Conservation (phyloP, 768 basidiomycete genomes). For the Naganishia kalamii region DNA sequence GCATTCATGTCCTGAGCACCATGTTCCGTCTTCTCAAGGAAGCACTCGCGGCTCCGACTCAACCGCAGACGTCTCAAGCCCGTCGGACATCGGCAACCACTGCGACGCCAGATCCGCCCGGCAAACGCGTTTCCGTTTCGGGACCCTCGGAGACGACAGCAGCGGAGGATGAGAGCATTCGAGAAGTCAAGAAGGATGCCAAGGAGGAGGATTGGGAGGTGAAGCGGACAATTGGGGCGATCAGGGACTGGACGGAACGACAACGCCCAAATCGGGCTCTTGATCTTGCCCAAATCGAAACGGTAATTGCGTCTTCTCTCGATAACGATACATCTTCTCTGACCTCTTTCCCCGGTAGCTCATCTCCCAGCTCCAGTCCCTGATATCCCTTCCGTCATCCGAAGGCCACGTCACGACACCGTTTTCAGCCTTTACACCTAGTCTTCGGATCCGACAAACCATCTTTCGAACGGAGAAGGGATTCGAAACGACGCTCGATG, state of each 20-base stretch:
- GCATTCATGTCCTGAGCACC: constrained; percentile 9
- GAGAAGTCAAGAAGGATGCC: background rate
- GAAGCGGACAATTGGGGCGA: background rate
- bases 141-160: background rate
- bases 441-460: constrained; percentile 10
- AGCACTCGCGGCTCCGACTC: constrained; percentile 35
- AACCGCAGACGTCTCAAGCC: constrained; percentile 26
- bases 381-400: background rate
- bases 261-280: background rate
- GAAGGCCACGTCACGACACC: constrained; percentile 4
- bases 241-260: background rate
- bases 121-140: background rate
- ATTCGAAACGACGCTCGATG: background rate
- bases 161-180: background rate
- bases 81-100: constrained; percentile 20
- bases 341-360: background rate
- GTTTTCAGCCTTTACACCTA: background rate
- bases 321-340: background rate
- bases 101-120: background rate
- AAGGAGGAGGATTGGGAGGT: constrained; percentile 9
- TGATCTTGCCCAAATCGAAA: background rate
- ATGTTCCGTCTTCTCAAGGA: constrained; percentile 46
- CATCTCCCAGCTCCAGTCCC: background rate
- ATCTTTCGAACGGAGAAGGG: background rate
- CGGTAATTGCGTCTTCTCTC: background rate